Base-by-base conservation (phyloP, 495 filamentous ascomycete species). In the Sabuloglossum arenarium region DNA sequence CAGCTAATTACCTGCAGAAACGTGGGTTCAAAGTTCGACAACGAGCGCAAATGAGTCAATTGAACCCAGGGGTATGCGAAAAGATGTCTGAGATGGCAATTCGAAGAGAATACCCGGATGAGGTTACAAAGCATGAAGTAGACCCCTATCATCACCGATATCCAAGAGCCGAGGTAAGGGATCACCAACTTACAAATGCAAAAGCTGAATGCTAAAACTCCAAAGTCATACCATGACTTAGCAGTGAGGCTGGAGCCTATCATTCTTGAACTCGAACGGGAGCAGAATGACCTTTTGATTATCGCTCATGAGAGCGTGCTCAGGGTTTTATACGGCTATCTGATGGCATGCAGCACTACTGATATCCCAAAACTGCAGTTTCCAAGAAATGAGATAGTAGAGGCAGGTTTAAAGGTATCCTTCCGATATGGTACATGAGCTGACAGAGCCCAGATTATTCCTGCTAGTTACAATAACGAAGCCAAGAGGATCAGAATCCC, bases 81-180 rank as follows among this genome's bases (percentile, higher is more conserved):
- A 86, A 86, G 66, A 82, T 94, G 70, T 79, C 78, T 11, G 86
- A 96, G 67, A 74, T 68, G n/a, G 78, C 74, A 37, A 94, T 99
- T 58, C 78, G 85, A 56, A 65, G 73, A 61, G 74, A 88, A 54
- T 94, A 84, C 62, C 84, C 90, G 0, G 84, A 93, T 19, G 93
- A 99, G 65, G 86, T 94, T 29, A 71, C 77, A 52, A 95, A 90
- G 71, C 91, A 99, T 65, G 86, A 95, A 64, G 71, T 82, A 50
- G 91, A 99, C 66, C 91, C 93, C 6, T 99, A 97, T 63, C 91
- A 99, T 65, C 91, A 99, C 65, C 78, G 91, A 37, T 99, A 96
- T 64, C 91, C 91, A 29, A 77, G 91, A 51, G 91, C 90, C 43
- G 91, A 99, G 74, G 88, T 89, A 73, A 63, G 76, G 58, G 21